Percentiles rank a stretch among this genome's conserved stretches.
Evolutionary conservation across 176 grass and related monocot genomes (phyloP).

Genomic region (Ampelocalamus luodianensis): DNA sequence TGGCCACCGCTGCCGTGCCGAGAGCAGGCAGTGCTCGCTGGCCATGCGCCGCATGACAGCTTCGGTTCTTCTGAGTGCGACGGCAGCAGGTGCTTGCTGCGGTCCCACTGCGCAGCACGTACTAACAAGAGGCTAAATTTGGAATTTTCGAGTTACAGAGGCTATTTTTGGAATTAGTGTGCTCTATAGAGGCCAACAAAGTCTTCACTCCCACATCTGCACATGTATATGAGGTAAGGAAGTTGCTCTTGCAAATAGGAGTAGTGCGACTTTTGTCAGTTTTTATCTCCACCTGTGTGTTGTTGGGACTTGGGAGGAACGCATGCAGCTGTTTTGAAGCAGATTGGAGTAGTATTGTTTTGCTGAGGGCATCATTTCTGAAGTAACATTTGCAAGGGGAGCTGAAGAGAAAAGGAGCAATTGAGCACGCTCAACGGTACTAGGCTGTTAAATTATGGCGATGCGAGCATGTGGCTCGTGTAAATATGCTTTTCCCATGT

Average conservation of each 20-base stretch:
- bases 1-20: no score
- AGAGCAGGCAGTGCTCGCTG: no score
- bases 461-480: slow-evolving; percentile 28
- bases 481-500: slow-evolving; percentile 26
- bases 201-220: no score
- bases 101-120: no score
- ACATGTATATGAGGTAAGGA: neutral
- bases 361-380: neutral
- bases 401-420: neutral
- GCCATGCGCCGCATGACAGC: no score
- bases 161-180: no score
- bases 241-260: neutral
- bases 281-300: neutral
- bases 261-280: neutral
- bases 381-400: neutral
- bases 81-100: no score
- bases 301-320: neutral
- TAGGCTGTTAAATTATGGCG: neutral
- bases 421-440: neutral
- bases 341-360: neutral
- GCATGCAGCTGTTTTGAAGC: neutral
- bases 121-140: no score
- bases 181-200: no score
- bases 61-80: no score
- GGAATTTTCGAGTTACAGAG: no score